These are phyloP conservation scores for Hyaloscypha hepaticicola DNA, from an alignment of 495 filamentous ascomycete species.

Conservation along the genomic window DNA sequence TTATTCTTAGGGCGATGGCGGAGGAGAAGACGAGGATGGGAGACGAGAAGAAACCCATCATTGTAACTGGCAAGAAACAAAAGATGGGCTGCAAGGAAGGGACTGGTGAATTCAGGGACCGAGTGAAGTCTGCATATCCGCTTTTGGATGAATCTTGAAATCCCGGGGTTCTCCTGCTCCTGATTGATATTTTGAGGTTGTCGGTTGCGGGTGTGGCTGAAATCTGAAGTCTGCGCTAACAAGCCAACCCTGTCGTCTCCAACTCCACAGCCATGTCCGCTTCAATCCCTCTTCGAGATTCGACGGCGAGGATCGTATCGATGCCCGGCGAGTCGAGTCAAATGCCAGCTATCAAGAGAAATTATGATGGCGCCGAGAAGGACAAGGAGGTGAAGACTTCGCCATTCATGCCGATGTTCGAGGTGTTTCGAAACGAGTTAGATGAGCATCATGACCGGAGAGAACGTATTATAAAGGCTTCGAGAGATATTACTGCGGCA, in stretches of 20 bases:
- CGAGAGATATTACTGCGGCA: constrained; percentile 83
- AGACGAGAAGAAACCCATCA: constrained; percentile 26
- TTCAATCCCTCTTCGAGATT: background rate
- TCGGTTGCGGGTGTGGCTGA: constrained; percentile 14
- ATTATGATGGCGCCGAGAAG: constrained; percentile 37
- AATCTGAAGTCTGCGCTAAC: background rate
- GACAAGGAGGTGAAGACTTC: constrained; percentile 23
- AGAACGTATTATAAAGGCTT: constrained; percentile 84
- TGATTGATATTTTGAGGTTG: background rate
- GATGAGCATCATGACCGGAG: constrained; percentile 94
- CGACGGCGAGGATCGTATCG: background rate
- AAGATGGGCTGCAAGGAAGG: constrained; percentile 33
- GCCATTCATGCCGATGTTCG: constrained; percentile 74
- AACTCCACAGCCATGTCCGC: background rate
- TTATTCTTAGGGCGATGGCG: constrained; percentile 64
- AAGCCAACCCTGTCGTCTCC: background rate
- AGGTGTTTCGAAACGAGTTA: constrained; percentile 78
- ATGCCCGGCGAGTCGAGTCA: constrained; percentile 28
- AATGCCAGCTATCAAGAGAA: constrained; percentile 34
- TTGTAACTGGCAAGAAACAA: constrained; percentile 27
- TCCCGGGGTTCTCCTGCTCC: background rate
- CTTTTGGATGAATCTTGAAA: background rate
- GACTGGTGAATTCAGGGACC: background rate
- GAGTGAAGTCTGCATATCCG: background rate
- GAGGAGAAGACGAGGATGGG: constrained; percentile 55